These are phyloP conservation scores for Boletus vinaceobasis DNA, from an alignment of 768 basidiomycete genomes.

Conservation along the genomic window DNA sequence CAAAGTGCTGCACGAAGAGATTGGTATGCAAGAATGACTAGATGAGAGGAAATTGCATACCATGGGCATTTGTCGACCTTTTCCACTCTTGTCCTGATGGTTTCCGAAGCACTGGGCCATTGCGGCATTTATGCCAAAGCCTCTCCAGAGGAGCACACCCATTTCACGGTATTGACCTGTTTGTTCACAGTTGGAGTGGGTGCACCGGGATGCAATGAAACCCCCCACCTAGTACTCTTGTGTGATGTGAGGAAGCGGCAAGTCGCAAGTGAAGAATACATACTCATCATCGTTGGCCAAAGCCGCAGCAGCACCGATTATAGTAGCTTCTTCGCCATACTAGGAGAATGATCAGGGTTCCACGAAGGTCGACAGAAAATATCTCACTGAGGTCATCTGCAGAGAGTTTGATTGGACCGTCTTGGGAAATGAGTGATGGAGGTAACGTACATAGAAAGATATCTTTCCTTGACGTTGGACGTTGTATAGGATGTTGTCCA, in stretches of 20 bases:
- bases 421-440: background rate
- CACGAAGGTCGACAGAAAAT: background rate
- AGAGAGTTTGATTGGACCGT: conserved; percentile 2
- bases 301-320: conserved; percentile 86
- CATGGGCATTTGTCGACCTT: conserved; percentile 93
- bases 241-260: conserved; percentile 6
- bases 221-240: conserved; percentile 66
- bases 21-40: background rate
- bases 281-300: conserved; percentile 83
- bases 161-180: conserved; percentile 90
- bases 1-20: conserved; percentile 65
- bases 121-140: conserved; percentile 70
- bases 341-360: conserved; percentile 29
- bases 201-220: background rate
- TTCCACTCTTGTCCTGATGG: conserved; percentile 70
- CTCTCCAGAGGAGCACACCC: conserved; percentile 88
- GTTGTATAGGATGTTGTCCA: conserved; percentile 88
- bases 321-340: conserved; percentile 89
- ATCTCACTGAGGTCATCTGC: conserved; percentile 80
- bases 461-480: conserved; percentile 93
- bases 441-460: conserved; percentile 72
- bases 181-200: background rate
- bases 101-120: conserved; percentile 95
- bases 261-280: conserved; percentile 27
- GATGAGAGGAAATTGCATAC: conserved; percentile 38